These are phyloP conservation scores for Daldinia grandis DNA, from an alignment of 495 filamentous ascomycete genomes.

Conservation along the genomic window DNA sequence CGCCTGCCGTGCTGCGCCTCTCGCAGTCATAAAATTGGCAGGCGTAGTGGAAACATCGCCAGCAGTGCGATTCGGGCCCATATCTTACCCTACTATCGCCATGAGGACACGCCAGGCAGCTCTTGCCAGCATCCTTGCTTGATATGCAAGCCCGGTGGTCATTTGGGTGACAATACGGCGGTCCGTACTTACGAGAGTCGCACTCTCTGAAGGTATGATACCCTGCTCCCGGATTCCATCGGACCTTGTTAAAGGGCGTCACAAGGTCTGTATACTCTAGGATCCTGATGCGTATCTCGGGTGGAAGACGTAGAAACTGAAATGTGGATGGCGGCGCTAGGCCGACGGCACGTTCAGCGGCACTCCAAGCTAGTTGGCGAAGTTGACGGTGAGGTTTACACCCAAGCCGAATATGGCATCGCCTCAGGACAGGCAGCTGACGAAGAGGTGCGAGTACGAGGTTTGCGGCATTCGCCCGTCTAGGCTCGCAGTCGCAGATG, in stretches of 20 bases:
- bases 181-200: neutral
- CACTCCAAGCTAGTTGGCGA: neutral
- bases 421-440: neutral
- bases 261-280: neutral
- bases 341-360: neutral
- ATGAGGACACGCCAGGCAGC: neutral
- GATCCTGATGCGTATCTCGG: neutral
- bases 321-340: neutral
- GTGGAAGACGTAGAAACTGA: neutral
- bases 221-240: neutral
- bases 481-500: neutral
- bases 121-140: neutral
- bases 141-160: neutral
- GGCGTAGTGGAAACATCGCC: neutral
- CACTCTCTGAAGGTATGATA: neutral
- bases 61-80: neutral
- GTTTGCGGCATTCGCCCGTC: neutral
- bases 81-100: neutral
- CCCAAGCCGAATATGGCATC: neutral
- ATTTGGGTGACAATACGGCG: neutral
- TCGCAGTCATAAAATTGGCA: slow-evolving; percentile 4
- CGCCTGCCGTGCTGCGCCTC: neutral
- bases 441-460: neutral
- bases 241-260: neutral
- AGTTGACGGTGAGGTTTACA: neutral